Evolutionary conservation across 306 rosid species (phyloP), one percentile per base, ranked within the genome.

Genomic region (Betula pendula): DNA sequence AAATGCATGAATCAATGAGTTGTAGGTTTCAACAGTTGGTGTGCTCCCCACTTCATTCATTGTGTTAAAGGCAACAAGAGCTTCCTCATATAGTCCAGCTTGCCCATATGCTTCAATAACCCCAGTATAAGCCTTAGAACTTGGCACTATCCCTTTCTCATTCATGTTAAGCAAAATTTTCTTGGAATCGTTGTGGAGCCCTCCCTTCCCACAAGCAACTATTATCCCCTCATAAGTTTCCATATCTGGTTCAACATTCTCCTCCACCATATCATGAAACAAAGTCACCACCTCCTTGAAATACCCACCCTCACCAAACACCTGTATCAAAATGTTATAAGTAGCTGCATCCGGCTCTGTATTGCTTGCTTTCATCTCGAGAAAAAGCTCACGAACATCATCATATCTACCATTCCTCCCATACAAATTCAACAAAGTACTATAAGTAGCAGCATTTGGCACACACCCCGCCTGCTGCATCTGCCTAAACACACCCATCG

Each of bases 291-390:
- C 97, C 88, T 95, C 99, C 83, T 86, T 88, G 58, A 95, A 92
- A 82, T 92, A 92, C 73, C 99, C 99, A 81, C 99, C 99, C 79
- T 90, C 92, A 68, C 99, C 99, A 88, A 95, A 95, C 8, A 95
- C 97, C 84, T 88, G 92, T 68, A 96, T 96, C 33, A 96, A 96
- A 75, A 96, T 89, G 83, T 92, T 96, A 76, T 96, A 92, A 33
- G 98, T 96, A 50, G 88, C 89, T 0, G 94, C 94, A 85, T 96
- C 91, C 11, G 98, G 98, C 66, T 89, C 96, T 0, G 96, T 84
- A 78, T 84, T 92, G 84, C 99, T 96, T 73, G 87, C 90, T 85
- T 96, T 92, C 99, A 96, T 96, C 74, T 92, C 94, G 33, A 96
- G 97, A 78, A 96, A 92, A 86, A 96, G 97, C 58, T 91, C 92